phyloP scores from a whole-genome alignment of 805 yeast genomes.

The Suhomyces xylopsoci region DNA sequence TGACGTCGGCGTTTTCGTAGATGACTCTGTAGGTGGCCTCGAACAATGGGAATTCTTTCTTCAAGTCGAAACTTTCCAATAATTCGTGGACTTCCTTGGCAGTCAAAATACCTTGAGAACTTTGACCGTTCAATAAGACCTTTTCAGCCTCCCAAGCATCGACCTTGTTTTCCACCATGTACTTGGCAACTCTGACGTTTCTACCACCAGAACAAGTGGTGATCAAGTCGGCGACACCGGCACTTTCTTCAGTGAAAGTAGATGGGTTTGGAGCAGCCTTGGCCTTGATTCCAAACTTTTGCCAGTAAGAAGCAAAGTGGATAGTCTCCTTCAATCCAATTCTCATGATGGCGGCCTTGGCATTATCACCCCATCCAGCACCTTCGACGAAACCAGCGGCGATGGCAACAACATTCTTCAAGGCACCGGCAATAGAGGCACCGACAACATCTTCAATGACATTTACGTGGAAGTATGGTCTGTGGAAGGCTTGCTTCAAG shows the following conservation, averaged over 20 bases:
- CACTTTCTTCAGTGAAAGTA: constrained; percentile 90
- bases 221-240: constrained; percentile 97
- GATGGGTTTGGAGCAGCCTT: constrained; percentile 61
- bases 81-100: constrained; percentile 88
- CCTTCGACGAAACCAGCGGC: constrained; percentile 98
- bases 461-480: constrained; percentile 96
- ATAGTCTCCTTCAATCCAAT: constrained; percentile 90
- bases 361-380: constrained; percentile 98
- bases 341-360: constrained; percentile 96
- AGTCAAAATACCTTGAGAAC: constrained; percentile 94
- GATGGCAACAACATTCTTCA: constrained; percentile 92
- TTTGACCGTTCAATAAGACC: constrained; percentile 87
- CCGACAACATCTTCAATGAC: constrained; percentile 94
- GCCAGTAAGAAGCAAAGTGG: constrained; percentile 60
- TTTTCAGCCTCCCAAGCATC: constrained; percentile 80
- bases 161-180: constrained; percentile 77
- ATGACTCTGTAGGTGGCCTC: constrained; percentile 80
- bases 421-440: constrained; percentile 93
- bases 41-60: constrained; percentile 77
- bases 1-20: constrained; percentile 70
- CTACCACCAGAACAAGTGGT: constrained; percentile 98
- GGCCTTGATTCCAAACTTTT: constrained; percentile 54
- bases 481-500: constrained; percentile 84
- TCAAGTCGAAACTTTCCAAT: constrained; percentile 49
- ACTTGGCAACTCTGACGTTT: constrained; percentile 86